Evolutionary conservation across 1,284 basidiomycete species (phyloP).

Genomic region (Gomphus bonarii): DNA sequence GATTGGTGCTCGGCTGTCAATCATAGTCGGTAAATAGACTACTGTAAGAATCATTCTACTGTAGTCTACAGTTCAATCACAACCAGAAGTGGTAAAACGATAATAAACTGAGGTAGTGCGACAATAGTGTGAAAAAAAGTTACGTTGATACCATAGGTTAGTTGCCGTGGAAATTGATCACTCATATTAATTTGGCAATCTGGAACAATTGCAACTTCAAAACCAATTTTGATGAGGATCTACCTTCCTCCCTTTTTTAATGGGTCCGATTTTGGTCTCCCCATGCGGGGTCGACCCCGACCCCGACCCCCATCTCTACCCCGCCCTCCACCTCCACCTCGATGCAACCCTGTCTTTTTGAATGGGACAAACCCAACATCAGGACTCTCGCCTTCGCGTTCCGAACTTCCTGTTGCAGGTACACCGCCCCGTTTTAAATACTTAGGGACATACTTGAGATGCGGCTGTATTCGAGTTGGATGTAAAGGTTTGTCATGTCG

Average conservation of each 20-base stretch:
- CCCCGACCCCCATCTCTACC: constrained; percentile 25
- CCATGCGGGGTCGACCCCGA: too few species aligned
- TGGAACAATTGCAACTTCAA: too few species aligned
- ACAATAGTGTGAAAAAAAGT: too few species aligned
- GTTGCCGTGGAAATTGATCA: too few species aligned
- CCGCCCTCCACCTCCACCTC: constrained; percentile 33
- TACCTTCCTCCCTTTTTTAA: constrained; percentile 61
- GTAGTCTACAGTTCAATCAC: too few species aligned
- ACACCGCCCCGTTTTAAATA: constrained; percentile 86
- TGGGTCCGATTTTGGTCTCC: constrained; percentile 60
- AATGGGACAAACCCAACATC: constrained; percentile 59
- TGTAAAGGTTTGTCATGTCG: constrained; percentile 93
- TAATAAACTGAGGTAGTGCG: too few species aligned
- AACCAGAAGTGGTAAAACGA: too few species aligned
- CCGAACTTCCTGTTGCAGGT: constrained; percentile 28
- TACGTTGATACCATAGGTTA: too few species aligned
- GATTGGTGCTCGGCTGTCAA: too few species aligned
- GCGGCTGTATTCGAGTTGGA: constrained; percentile 77
- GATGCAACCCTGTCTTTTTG: constrained; percentile 39
- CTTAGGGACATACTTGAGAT: constrained; percentile 93
- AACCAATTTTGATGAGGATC: not conserved
- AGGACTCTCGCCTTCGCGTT: constrained; percentile 17
- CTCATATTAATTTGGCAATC: too few species aligned
- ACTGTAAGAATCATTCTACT: too few species aligned
- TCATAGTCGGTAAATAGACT: too few species aligned